These are phyloP conservation scores for Polymyxa betae DNA, from an alignment of 208 protist genomes.

Conservation along the genomic window DNA sequence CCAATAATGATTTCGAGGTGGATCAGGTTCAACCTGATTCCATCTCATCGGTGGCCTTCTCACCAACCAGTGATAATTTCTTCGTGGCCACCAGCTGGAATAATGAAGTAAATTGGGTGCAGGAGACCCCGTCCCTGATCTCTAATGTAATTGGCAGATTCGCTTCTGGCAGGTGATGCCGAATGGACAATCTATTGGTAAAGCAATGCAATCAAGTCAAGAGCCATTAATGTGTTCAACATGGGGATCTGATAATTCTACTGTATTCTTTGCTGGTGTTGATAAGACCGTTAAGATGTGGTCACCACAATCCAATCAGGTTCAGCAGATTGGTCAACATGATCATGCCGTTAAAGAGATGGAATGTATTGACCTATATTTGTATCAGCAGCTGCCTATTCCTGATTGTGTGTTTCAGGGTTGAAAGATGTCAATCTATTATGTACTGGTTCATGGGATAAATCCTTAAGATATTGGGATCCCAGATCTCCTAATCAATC, in stretches of 20 bases:
- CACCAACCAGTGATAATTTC: conserved; percentile 10
- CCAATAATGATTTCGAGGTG: conserved; percentile 41
- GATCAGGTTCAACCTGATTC: conserved; percentile 44
- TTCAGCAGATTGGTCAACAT: conserved; percentile 12
- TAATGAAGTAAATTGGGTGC: background rate
- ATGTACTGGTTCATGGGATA: conserved; percentile 38
- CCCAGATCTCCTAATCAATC: background rate
- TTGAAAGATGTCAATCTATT: conserved; percentile 1
- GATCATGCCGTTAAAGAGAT: conserved; percentile 41
- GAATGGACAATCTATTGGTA: background rate
- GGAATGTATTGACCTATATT: conserved; percentile 7
- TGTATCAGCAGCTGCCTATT: background rate
- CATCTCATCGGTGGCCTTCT: conserved; percentile 31
- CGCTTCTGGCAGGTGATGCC: conserved; percentile 49
- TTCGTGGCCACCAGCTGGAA: conserved; percentile 48
- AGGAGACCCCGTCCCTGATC: too few species aligned
- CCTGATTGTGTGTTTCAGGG: background rate
- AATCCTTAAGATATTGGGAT: background rate
- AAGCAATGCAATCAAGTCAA: background rate
- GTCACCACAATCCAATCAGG: background rate
- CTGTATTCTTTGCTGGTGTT: conserved; percentile 22
- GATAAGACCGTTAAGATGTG: conserved; percentile 43
- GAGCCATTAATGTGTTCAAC: conserved; percentile 9
- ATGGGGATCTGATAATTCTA: conserved; percentile 15
- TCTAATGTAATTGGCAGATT: background rate